Percentiles rank a stretch among this genome's conserved stretches.
Evolutionary conservation across 169 alveolate genomes (phyloP).

Genomic region (Plasmodium gallinaceum): DNA sequence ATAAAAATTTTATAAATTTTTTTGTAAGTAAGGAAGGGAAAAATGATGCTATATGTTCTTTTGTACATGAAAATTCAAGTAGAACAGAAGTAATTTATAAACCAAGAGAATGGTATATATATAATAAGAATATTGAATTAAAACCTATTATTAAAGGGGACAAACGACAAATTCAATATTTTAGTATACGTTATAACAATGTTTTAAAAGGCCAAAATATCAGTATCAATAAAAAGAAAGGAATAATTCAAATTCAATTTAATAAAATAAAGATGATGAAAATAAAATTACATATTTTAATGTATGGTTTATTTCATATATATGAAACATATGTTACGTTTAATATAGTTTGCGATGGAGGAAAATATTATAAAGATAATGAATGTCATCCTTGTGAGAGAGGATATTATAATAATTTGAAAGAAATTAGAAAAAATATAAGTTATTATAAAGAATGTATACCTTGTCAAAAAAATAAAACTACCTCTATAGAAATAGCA

Average conservation of each 20-base stretch:
- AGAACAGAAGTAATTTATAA: conserved; percentile 18
- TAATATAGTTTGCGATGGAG: conserved; percentile 74
- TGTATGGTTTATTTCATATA: conserved; percentile 75
- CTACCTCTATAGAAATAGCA: conserved; percentile 78
- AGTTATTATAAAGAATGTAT: conserved; percentile 65
- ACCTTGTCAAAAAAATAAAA: conserved; percentile 79
- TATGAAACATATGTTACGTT: conserved; percentile 29
- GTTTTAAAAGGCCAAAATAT: conserved; percentile 46
- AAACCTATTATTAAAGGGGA: conserved; percentile 62
- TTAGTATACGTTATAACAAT: conserved; percentile 5
- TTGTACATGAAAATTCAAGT: conserved; percentile 54
- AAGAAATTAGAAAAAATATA: conserved; percentile 65
- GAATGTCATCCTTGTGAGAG: conserved; percentile 83
- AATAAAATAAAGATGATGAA: conserved; percentile 11
- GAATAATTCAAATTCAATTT: conserved; percentile 30
- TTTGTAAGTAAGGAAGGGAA: conserved; percentile 16
- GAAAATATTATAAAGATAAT: conserved; percentile 63
- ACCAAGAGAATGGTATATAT: conserved; percentile 5
- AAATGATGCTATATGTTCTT: conserved; percentile 5
- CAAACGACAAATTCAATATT: conserved; percentile 51
- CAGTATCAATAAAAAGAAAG: conserved; percentile 45
- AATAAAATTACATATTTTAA: conserved; percentile 34
- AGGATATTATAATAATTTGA: conserved; percentile 86
- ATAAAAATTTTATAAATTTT: conserved; percentile 44
- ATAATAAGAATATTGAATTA: conserved; percentile 15